Evolutionary conservation across 2,329 filamentous ascomycete genomes (phyloP).

Genomic region (Apiospora saccharicola): DNA sequence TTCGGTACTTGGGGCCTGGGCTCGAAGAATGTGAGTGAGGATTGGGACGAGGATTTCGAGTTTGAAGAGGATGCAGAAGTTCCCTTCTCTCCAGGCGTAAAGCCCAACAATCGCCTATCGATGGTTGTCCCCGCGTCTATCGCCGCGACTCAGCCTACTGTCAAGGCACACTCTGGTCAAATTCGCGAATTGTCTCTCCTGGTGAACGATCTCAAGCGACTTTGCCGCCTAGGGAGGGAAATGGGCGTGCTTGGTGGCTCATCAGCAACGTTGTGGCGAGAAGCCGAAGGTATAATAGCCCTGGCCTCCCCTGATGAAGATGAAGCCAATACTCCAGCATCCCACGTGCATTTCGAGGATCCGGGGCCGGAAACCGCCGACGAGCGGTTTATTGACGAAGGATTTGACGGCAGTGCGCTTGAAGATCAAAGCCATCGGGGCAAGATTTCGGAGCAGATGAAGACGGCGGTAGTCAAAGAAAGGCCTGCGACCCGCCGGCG

Average conservation of each 20-base stretch:
- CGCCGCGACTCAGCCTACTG: constrained; percentile 80
- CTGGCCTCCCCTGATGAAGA: constrained; percentile 77
- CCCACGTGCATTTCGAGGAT: constrained; percentile 46
- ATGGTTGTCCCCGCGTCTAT: constrained; percentile 84
- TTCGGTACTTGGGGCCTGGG: constrained; percentile 85
- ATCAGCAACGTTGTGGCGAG: constrained; percentile 72
- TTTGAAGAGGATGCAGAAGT: constrained; percentile 60
- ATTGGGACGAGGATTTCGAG: constrained; percentile 91
- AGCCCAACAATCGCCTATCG: constrained; percentile 47
- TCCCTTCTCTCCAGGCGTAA: constrained; percentile 47
- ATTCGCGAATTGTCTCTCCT: constrained; percentile 81
- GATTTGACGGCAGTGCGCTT: constrained; percentile 55
- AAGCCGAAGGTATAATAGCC: constrained; percentile 87
- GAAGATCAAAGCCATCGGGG: constrained; percentile 51
- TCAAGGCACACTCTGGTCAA: constrained; percentile 84
- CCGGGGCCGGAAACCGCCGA: constrained; percentile 51
- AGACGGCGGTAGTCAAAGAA: constrained; percentile 61
- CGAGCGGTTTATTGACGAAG: constrained; percentile 54
- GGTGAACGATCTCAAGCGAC: constrained; percentile 82
- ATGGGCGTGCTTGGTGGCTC: constrained; percentile 70
- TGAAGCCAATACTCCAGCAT: constrained; percentile 49
- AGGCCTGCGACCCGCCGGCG: constrained; percentile 60
- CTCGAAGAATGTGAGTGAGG: constrained; percentile 82
- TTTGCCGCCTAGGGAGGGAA: constrained; percentile 73
- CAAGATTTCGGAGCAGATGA: constrained; percentile 52